Percentiles rank a stretch among this genome's conserved stretches.
These are phyloP conservation scores for Lagenaria siceraria DNA, from an alignment of 306 rosid species.

Conservation along the genomic window DNA sequence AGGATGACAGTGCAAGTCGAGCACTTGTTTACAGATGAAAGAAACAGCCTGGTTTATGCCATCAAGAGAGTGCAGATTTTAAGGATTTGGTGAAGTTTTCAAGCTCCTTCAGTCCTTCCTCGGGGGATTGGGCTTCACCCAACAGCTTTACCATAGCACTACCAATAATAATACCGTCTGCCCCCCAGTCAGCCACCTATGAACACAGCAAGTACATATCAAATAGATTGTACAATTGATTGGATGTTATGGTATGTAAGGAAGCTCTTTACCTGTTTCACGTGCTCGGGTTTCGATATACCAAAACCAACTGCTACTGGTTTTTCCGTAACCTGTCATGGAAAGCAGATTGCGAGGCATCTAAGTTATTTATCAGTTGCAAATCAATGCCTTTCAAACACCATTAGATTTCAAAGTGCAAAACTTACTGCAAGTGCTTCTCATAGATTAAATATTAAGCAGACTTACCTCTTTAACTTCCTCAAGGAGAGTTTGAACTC, in stretches of 20 bases:
- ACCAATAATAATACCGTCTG: slow-evolving; percentile 89
- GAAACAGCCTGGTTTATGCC: neutral
- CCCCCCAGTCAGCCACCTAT: slow-evolving; percentile 83
- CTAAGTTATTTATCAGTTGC: neutral
- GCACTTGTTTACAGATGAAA: neutral
- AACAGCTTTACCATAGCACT: slow-evolving; percentile 82
- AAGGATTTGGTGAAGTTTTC: slow-evolving; percentile 48
- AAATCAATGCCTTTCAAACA: neutral
- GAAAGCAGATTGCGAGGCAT: neutral
- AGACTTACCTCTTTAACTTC: slow-evolving; percentile 73
- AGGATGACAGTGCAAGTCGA: neutral
- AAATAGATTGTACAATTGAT: neutral
- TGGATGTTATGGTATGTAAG: neutral
- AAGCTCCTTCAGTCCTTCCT: slow-evolving; percentile 71
- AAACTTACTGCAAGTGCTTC: neutral
- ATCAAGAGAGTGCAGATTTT: slow-evolving; percentile 2
- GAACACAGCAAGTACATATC: neutral
- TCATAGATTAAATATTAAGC: neutral
- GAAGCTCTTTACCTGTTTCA: slow-evolving; percentile 40
- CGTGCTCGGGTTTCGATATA: slow-evolving; percentile 80
- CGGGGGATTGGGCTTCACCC: slow-evolving; percentile 66
- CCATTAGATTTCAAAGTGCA: neutral
- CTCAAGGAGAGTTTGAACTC: slow-evolving; percentile 45
- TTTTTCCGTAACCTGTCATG: slow-evolving; percentile 46
- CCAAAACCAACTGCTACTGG: slow-evolving; percentile 97